Conservation (phyloP, 1,284 basidiomycete species). For the Schizopora paradoxa region DNA sequence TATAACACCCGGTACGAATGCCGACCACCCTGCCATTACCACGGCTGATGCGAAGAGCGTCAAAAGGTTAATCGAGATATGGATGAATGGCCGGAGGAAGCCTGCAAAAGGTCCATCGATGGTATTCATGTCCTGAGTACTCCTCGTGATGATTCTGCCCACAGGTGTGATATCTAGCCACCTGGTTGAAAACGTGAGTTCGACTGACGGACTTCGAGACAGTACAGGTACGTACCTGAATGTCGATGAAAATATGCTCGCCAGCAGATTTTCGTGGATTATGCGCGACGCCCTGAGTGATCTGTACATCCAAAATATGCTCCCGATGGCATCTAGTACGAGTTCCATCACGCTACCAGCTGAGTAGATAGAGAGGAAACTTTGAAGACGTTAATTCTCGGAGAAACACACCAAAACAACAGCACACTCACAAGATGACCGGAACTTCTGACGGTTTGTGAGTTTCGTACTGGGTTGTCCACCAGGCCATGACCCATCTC, state of each 20-base stretch:
- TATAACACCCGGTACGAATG: constrained; percentile 14
- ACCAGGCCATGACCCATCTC: constrained; percentile 36
- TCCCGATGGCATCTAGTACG: not conserved
- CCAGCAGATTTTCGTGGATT: constrained; percentile 2
- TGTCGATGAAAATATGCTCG: constrained; percentile 32
- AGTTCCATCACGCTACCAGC: constrained; percentile 27
- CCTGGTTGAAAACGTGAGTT: constrained; percentile 4
- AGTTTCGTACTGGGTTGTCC: constrained; percentile 34
- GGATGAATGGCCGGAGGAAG: constrained; percentile 19
- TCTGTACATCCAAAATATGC: constrained; percentile 5
- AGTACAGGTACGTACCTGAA: constrained; percentile 24
- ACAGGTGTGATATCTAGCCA: constrained; percentile 39
- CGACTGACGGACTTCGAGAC: not conserved
- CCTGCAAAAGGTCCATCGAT: constrained; percentile 29
- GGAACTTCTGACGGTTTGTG: constrained; percentile 30
- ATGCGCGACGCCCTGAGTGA: constrained; percentile 5
- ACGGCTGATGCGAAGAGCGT: constrained; percentile 2
- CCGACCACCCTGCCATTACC: constrained; percentile 11
- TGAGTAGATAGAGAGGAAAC: constrained; percentile 22
- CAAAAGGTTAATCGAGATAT: constrained; percentile 3
- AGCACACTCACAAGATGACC: constrained; percentile 34
- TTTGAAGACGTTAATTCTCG: constrained; percentile 13
- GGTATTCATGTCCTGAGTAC: constrained; percentile 38
- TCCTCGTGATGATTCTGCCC: constrained; percentile 37
- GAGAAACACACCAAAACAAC: constrained; percentile 21